Conservation (phyloP, 441 rosid species). For the Sinapis alba region DNA sequence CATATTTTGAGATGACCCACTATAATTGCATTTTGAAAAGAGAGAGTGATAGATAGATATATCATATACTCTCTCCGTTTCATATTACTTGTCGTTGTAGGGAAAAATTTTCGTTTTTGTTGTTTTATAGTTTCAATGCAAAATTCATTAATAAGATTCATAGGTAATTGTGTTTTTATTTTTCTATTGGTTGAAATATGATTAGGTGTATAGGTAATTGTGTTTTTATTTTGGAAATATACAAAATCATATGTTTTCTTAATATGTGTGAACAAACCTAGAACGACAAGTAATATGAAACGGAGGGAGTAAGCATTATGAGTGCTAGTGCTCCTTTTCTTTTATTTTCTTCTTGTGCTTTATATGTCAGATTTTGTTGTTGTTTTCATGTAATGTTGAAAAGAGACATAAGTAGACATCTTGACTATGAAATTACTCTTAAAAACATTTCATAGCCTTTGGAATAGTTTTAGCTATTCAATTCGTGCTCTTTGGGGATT, state of each 20-base stretch:
- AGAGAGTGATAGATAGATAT: conserved; percentile 3
- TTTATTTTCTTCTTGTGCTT: not conserved
- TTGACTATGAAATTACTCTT: conserved; percentile 6
- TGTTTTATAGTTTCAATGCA: too few species aligned
- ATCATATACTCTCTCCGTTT: not conserved
- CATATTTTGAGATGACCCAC: not conserved
- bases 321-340: not conserved
- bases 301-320: not conserved
- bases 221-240: too few species aligned
- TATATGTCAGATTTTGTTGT: not conserved
- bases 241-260: too few species aligned
- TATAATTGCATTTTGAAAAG: conserved; percentile 6
- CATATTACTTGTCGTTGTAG: too few species aligned
- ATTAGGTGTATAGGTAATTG: too few species aligned
- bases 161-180: too few species aligned
- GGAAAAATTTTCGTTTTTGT: too few species aligned
- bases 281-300: too few species aligned
- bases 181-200: too few species aligned
- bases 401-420: not conserved
- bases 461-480: not conserved
- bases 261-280: too few species aligned
- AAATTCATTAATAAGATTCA: too few species aligned
- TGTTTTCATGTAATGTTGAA: not conserved
- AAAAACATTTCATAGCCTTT: not conserved
- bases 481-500: not conserved